A percentile compares a stretch with the other conserved stretches of the same genome.
Evolutionary conservation across 371 early-diverging fungal species (phyloP).

Genomic region (Cokeromyces recurvatus): DNA sequence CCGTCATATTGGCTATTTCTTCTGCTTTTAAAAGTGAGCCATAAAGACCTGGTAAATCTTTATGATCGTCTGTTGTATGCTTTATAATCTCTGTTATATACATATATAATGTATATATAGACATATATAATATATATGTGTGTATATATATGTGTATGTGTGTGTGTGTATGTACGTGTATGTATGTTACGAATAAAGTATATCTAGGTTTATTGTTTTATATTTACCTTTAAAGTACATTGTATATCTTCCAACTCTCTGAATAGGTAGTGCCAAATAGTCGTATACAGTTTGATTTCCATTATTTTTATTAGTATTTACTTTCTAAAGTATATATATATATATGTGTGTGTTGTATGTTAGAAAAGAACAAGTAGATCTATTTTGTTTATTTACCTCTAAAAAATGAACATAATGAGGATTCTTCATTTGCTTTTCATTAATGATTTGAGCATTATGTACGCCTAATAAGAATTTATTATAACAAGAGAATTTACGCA

Average conservation of each 20-base stretch:
- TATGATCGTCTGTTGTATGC: slow-evolving; percentile 25
- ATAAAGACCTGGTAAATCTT: slow-evolving; percentile 25
- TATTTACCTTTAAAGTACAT: slow-evolving; percentile 39
- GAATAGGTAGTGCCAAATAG: slow-evolving; percentile 27
- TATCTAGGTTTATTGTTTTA: no score
- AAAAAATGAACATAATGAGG: slow-evolving; percentile 9
- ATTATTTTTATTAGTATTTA: slow-evolving; percentile 1
- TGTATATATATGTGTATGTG: no score
- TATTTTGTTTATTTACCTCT: slow-evolving; percentile 3
- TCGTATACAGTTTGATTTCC: slow-evolving; percentile 21
- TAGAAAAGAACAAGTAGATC: no score
- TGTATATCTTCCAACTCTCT: slow-evolving; percentile 38
- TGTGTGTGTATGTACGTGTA: no score
- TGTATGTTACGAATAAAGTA: no score
- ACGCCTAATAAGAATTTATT: slow-evolving; percentile 19
- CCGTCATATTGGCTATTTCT: slow-evolving; percentile 38
- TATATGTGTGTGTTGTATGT: background rate
- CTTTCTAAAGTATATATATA: slow-evolving; percentile 3
- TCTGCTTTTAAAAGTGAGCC: slow-evolving; percentile 23
- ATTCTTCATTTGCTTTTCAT: slow-evolving; percentile 18
- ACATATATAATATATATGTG: no score
- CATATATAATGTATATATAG: no score
- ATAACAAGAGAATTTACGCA: slow-evolving; percentile 15
- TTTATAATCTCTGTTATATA: slow-evolving; percentile 26
- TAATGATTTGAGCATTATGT: slow-evolving; percentile 13